Evolutionary conservation across 495 filamentous ascomycete genomes (phyloP), one percentile per base, ranked within the genome.

Genomic region (Penicillium riverlandense): DNA sequence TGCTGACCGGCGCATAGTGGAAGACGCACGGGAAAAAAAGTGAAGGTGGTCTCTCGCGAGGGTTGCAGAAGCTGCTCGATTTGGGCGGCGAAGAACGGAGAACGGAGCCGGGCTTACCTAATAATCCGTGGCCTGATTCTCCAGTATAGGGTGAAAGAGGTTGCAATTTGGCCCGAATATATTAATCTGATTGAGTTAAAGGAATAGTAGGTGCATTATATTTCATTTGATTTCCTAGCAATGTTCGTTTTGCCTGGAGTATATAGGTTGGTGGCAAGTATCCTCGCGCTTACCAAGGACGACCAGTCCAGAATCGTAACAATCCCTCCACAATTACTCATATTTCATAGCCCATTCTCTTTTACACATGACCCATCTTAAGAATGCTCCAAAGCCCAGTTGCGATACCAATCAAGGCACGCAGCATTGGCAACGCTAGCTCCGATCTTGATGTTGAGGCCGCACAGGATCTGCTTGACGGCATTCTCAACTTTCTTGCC

Each of bases 401-500:
- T 62, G 43, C 78, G 75, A 63, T 91, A 96, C 85, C 86, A 95
- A 36, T 84, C 85, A 52, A 96, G 69, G 55, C 87, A 90, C 49
- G 78, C 81, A 1, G 82, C 78, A 61, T 96, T 95, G 3, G 85
- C 86, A 34, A 95, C 89, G 48, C 85, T 90, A 0, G 90, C 86
- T 29, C 83, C 84, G 9, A 87, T 89, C 67, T 86, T 90, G 43
- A 94, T 83, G 41, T 86, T 80, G 55, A 86, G 74, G 7, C 90
- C 90, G 30, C 84, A 90, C n/a, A 96, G 60, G 34, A 96, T 95
- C 70, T 94, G 88, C 68, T 95, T 95, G 22, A 95, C 89, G 2
- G 88, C 85, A 30, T 90, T 86, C 58, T 96, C 90, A 33, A 96
- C 87, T 69, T 95, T 96, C 71, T 96, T 96, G 35, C 90, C 90